phyloP scores from a whole-genome alignment of 2,329 filamentous ascomycete genomes.

The Alternaria sp. region DNA sequence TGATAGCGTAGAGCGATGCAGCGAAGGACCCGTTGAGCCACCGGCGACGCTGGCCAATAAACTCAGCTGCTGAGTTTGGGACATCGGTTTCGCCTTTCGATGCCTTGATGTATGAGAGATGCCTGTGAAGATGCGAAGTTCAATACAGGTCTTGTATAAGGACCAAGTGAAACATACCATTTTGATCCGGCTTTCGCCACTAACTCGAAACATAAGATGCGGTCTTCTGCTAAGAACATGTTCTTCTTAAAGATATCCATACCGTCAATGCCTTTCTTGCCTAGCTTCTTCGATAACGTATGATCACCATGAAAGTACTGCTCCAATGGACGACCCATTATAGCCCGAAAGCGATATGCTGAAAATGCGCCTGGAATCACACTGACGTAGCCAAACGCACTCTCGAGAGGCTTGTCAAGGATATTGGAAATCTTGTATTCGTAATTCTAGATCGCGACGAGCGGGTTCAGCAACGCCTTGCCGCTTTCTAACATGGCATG shows the following conservation, averaged over 20 bases:
- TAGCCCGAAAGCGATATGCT: conserved; percentile 95
- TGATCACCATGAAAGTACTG: conserved; percentile 99
- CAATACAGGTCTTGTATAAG: neutral
- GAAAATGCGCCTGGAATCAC: conserved; percentile 99
- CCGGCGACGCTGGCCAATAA: conserved; percentile 96
- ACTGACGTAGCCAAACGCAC: conserved; percentile 95
- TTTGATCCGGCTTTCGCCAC: conserved; percentile 98
- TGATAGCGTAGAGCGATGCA: conserved; percentile 93
- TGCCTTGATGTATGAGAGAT: conserved; percentile 81
- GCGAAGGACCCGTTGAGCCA: conserved; percentile 99
- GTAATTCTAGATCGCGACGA: conserved; percentile 96
- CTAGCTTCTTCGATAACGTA: conserved; percentile 90
- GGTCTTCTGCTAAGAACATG: conserved; percentile 99
- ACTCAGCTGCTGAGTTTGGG: conserved; percentile 93
- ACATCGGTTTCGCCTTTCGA: conserved; percentile 99
- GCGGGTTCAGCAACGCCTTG: conserved; percentile 89
- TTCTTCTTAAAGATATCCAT: conserved; percentile 99
- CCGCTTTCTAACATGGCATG: conserved; percentile 94
- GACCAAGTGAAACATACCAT: conserved; percentile 81
- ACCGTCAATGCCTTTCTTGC: conserved; percentile 98
- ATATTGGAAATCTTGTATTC: conserved; percentile 99
- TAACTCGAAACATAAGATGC: conserved; percentile 98
- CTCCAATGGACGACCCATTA: conserved; percentile 95
- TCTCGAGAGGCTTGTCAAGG: conserved; percentile 96
- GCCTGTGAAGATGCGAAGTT: neutral